phyloP scores from a whole-genome alignment of 2,329 filamentous ascomycete species.

The Seiridium cupressi region DNA sequence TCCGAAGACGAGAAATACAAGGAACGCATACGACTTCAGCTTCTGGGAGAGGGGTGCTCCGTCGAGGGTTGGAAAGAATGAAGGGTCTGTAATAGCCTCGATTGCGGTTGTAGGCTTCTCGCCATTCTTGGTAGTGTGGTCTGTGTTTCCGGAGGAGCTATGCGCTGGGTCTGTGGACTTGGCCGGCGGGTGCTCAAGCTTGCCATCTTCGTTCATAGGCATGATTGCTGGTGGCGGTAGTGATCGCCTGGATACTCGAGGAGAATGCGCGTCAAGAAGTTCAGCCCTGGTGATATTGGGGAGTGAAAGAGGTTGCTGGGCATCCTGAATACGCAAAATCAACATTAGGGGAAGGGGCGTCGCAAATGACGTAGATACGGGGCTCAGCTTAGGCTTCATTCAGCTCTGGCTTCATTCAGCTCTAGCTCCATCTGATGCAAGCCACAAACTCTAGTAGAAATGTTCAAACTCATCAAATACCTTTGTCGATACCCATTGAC shows the following conservation, averaged over 20 bases:
- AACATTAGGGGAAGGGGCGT: background rate
- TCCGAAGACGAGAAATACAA: background rate
- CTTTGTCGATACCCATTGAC: too few species aligned
- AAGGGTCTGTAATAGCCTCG: background rate
- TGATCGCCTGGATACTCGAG: too few species aligned
- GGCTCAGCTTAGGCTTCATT: background rate
- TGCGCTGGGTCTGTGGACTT: slow-evolving; percentile 3
- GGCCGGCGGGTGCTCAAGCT: background rate
- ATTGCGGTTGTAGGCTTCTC: background rate
- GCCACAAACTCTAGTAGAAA: background rate
- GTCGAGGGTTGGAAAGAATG: background rate
- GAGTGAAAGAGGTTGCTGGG: background rate
- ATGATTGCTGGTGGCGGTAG: background rate
- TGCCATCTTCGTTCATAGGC: background rate
- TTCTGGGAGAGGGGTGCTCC: background rate
- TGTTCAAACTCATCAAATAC: too few species aligned
- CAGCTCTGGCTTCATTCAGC: background rate
- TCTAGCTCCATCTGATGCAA: background rate
- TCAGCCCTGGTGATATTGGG: background rate
- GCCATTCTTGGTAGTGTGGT: background rate
- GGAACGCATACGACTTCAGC: background rate
- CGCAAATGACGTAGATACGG: background rate
- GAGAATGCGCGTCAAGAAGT: background rate
- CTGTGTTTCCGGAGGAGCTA: background rate
- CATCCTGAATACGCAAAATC: background rate